Evolutionary conservation across 2,329 filamentous ascomycete species (phyloP).

Genomic region (Fusarium pseudoanthophilum): DNA sequence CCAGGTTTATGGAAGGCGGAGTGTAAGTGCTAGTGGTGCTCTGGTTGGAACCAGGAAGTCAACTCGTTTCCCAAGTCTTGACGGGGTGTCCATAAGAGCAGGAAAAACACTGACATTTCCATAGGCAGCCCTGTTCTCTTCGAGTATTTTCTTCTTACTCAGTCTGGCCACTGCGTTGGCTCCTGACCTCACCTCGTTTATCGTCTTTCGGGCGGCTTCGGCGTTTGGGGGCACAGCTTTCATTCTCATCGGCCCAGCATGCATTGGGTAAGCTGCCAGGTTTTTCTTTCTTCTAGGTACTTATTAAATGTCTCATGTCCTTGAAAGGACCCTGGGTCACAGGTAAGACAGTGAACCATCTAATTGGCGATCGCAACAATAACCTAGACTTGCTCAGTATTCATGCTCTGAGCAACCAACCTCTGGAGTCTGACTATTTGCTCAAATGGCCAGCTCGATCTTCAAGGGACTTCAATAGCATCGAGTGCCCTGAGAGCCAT

Average conservation of each 20-base stretch:
- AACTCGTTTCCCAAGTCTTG: not conserved
- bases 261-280: constrained; percentile 65
- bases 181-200: constrained; percentile 76
- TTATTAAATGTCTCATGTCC: not conserved
- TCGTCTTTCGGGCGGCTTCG: constrained; percentile 78
- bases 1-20: constrained; percentile 69
- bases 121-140: constrained; percentile 62
- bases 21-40: constrained; percentile 54
- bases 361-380: not conserved
- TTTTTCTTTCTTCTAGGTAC: not conserved
- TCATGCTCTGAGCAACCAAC: not conserved
- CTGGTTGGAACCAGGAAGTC: not conserved
- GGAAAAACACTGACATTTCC: not conserved
- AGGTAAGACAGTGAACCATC: not conserved
- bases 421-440: not conserved
- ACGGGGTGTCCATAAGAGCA: not conserved
- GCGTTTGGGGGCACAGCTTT: constrained; percentile 82
- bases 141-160: constrained; percentile 72
- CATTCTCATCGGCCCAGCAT: constrained; percentile 75
- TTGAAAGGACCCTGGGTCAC: not conserved
- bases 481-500: not conserved
- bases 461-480: not conserved
- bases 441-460: not conserved
- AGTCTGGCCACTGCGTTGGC: constrained; percentile 79
- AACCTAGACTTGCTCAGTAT: not conserved